A percentile compares a stretch with the other conserved stretches of the same genome.
Conservation (phyloP, 2,329 filamentous ascomycete species). For the Albifimbria verrucaria region DNA sequence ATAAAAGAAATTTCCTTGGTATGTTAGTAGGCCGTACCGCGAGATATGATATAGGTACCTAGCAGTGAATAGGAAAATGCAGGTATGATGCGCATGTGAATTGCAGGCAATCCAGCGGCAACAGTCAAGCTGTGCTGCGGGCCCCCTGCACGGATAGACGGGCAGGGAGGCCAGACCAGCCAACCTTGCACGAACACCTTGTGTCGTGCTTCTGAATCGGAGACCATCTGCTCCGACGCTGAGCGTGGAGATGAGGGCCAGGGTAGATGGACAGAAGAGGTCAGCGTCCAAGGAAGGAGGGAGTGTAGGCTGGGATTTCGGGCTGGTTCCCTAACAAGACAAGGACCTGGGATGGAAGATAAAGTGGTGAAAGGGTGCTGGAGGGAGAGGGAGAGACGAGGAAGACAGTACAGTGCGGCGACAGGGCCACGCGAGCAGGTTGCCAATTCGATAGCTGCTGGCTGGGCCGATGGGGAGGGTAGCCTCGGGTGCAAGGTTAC, state of each 20-base stretch:
- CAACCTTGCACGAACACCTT: not conserved
- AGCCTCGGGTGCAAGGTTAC: not conserved
- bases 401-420: not conserved
- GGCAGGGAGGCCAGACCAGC: not conserved
- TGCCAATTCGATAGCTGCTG: not conserved
- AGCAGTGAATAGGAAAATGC: slow-evolving; percentile 14
- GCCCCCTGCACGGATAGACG: not conserved
- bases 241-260: not conserved
- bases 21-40: too few relatives aligned
- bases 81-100: slow-evolving; percentile 34
- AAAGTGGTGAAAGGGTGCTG: not conserved
- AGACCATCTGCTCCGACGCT: too few relatives aligned
- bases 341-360: not conserved
- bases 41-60: too few relatives aligned
- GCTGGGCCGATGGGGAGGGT: not conserved
- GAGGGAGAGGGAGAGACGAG: not conserved
- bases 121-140: not conserved
- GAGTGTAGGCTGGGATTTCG: not conserved
- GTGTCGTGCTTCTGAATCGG: too few relatives aligned
- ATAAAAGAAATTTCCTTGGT: too few relatives aligned
- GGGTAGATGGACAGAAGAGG: not conserved
- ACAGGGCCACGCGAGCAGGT: not conserved
- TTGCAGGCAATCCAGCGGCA: not conserved
- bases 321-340: not conserved
- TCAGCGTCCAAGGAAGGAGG: not conserved